Conservation (phyloP, 108 stramenopile genomes). For the Pseudonitzschia delicatissima region DNA sequence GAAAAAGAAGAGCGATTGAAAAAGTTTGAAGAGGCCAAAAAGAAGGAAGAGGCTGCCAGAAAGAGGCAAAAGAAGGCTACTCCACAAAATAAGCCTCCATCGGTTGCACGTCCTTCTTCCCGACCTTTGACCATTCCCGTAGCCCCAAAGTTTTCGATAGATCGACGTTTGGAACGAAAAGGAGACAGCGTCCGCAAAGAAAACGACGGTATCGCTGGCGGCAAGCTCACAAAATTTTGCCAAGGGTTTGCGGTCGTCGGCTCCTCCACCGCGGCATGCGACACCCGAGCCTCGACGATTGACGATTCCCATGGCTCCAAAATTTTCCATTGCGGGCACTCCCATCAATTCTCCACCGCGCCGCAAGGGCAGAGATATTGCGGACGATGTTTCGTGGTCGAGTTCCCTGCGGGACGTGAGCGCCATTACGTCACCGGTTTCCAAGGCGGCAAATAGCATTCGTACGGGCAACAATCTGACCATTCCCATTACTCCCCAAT, state of each 20-base stretch:
- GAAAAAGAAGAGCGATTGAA: background rate
- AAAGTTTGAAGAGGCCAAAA: background rate
- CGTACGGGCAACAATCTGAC: conserved; percentile 25
- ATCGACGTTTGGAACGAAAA: conserved; percentile 12
- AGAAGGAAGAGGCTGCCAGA: background rate
- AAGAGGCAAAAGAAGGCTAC: conserved; percentile 9
- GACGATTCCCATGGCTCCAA: conserved; percentile 37
- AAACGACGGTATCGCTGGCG: conserved; percentile 17
- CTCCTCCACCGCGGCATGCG: background rate
- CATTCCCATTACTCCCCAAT: conserved; percentile 40
- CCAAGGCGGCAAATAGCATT: conserved; percentile 9
- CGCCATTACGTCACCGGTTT: conserved; percentile 13
- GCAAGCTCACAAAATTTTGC: conserved; percentile 1
- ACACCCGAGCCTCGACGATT: background rate
- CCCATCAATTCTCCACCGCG: background rate
- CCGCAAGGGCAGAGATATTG: background rate
- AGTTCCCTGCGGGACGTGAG: conserved; percentile 10
- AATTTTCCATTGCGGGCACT: conserved; percentile 16
- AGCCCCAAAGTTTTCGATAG: conserved; percentile 22
- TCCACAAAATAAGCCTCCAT: background rate
- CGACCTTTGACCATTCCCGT: conserved; percentile 22
- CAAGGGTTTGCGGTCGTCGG: conserved; percentile 12
- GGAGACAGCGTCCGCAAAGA: background rate
- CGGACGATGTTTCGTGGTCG: conserved; percentile 18
- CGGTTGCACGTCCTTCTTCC: background rate